Percentiles rank a stretch among this genome's conserved stretches.
Evolutionary conservation across 202 grass and related monocot genomes (phyloP).

Genomic region (Sporobolus alterniflorus): DNA sequence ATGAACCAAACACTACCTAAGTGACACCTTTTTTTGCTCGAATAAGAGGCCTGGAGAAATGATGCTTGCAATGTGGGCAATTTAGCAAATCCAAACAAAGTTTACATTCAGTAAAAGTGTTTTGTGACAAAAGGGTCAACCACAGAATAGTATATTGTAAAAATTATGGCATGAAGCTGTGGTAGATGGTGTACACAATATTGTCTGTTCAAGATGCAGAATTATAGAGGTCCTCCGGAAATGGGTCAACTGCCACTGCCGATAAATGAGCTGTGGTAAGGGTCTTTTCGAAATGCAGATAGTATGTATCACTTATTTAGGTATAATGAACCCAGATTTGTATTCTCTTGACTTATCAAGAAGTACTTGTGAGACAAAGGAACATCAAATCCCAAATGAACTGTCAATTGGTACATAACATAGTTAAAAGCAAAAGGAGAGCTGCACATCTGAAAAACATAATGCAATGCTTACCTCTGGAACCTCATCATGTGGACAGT

Average conservation of each 20-base stretch:
- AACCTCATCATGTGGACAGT: constrained; percentile 98
- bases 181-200: not conserved
- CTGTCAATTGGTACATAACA: not conserved
- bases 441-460: not conserved
- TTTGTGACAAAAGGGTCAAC: not conserved
- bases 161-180: not conserved
- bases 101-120: not conserved
- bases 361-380: constrained; percentile 17
- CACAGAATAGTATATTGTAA: not conserved
- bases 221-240: not conserved
- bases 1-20: not conserved
- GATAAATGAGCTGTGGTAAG: not conserved
- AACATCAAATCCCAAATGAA: not conserved
- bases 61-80: not conserved
- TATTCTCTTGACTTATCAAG: not conserved
- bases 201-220: not conserved
- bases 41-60: not conserved
- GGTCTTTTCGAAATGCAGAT: not conserved
- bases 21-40: not conserved
- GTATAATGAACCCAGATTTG: not conserved
- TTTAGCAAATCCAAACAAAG: not conserved
- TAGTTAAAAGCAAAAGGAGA: not conserved
- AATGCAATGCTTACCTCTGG: constrained; percentile 71
- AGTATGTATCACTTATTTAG: not conserved
- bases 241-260: not conserved